Conservation (phyloP, 1,284 basidiomycete species). For the Pseudozyma thailandica region DNA sequence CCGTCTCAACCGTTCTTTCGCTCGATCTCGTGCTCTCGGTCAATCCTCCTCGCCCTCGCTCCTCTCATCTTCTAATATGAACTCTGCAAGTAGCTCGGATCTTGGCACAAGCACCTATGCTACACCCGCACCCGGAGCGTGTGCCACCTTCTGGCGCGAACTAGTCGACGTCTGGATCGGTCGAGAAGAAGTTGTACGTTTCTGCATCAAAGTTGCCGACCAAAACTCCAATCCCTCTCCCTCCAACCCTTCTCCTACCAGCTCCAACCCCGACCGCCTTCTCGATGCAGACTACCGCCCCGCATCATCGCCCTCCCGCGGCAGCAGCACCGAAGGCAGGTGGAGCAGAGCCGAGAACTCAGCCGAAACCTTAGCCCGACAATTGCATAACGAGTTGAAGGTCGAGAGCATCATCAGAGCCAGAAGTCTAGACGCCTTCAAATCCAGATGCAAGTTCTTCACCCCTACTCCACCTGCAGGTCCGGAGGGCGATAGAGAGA, state of each 20-base stretch:
- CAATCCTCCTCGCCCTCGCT: conserved; percentile 52
- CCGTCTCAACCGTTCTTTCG: conserved; percentile 55
- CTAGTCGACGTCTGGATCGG: conserved; percentile 59
- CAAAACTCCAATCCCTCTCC: neutral
- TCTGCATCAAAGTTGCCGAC: conserved; percentile 55
- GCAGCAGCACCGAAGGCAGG: neutral
- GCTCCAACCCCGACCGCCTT: conserved; percentile 10
- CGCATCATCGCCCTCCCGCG: neutral
- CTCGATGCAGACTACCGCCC: conserved; percentile 49
- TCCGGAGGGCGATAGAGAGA: conserved; percentile 42
- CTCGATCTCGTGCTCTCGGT: conserved; percentile 55
- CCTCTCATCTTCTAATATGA: conserved; percentile 29
- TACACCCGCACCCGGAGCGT: conserved; percentile 32
- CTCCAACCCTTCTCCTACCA: neutral
- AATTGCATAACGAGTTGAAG: conserved; percentile 61
- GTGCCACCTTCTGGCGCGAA: conserved; percentile 56
- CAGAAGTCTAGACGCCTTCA: conserved; percentile 58
- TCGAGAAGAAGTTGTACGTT: conserved; percentile 56
- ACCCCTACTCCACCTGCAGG: conserved; percentile 18
- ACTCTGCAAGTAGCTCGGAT: conserved; percentile 39
- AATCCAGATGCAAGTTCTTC: conserved; percentile 58
- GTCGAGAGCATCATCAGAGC: conserved; percentile 59
- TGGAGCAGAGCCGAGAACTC: conserved; percentile 35
- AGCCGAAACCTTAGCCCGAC: conserved; percentile 31
- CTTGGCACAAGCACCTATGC: conserved; percentile 59